phyloP scores from a whole-genome alignment of 106 monocot genomes.

The Gastrodia elata region DNA sequence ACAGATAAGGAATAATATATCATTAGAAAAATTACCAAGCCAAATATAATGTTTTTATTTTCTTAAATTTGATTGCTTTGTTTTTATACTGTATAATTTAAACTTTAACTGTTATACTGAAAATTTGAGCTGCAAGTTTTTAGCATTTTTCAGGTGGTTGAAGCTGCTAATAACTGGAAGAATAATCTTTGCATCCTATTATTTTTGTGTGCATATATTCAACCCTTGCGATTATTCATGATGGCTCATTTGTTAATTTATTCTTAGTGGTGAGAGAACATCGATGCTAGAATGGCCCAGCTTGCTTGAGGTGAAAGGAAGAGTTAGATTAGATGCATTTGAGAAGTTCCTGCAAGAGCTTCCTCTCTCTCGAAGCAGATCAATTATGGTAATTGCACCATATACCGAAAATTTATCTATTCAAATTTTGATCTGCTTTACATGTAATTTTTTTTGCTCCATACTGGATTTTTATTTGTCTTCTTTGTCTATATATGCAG shows the following conservation, averaged over 20 bases:
- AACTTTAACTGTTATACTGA: background rate
- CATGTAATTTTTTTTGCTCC: background rate
- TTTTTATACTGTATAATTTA: background rate
- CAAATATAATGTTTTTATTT: background rate
- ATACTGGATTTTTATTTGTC: background rate
- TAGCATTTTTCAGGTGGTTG: background rate
- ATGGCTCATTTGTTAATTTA: constrained; percentile 2
- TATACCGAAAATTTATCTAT: background rate
- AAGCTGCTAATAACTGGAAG: background rate
- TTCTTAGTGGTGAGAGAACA: constrained; percentile 79
- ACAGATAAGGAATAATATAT: too few relatives aligned
- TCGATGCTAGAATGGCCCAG: constrained; percentile 77
- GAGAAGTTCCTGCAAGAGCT: constrained; percentile 90
- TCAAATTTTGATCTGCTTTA: background rate
- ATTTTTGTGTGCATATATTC: too few relatives aligned
- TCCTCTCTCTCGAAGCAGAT: constrained; percentile 74
- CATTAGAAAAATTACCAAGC: too few relatives aligned
- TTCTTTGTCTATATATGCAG: background rate
- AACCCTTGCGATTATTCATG: background rate
- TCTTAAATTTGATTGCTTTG: background rate
- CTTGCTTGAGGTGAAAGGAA: constrained; percentile 91
- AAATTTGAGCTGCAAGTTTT: background rate
- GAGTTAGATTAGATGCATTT: constrained; percentile 88
- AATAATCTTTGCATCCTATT: background rate
- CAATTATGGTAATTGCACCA: constrained; percentile 65